Conservation (phyloP, 768 basidiomycete genomes). For the Tricholomella constricta region DNA sequence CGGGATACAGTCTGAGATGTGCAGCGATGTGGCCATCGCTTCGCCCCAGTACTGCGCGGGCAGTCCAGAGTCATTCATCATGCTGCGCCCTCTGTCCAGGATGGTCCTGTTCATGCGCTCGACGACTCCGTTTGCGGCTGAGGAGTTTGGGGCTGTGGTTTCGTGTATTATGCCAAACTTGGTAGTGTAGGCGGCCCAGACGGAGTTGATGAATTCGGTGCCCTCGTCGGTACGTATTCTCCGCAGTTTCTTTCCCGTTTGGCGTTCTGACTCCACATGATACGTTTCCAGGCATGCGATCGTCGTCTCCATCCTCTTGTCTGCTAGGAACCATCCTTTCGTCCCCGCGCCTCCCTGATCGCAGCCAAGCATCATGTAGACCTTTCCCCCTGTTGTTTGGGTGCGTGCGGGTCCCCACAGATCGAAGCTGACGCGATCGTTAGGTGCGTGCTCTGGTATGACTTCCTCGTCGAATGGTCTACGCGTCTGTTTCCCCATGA, state of each 20-base stretch:
- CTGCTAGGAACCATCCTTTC: background rate
- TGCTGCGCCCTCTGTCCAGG: too few relatives aligned
- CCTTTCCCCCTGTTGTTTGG: background rate
- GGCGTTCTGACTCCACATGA: background rate
- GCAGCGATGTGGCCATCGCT: constrained; percentile 12
- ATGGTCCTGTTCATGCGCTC: background rate
- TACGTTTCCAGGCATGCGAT: background rate
- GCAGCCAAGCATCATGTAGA: background rate
- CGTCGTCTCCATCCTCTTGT: background rate
- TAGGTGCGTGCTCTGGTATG: background rate
- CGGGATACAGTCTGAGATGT: background rate
- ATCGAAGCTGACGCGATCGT: background rate
- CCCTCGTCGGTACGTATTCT: background rate
- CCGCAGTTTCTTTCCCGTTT: background rate
- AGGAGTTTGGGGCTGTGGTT: background rate
- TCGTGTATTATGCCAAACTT: background rate
- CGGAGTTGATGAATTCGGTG: background rate
- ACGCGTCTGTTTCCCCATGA: background rate
- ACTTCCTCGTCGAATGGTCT: background rate
- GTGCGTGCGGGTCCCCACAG: background rate
- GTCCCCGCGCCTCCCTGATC: too few relatives aligned
- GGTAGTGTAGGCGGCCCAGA: background rate
- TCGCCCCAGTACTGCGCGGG: constrained; percentile 8
- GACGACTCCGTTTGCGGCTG: too few relatives aligned
- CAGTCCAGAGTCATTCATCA: constrained; percentile 20